Conservation (phyloP, 139 green algal genomes). For the Diplosphaera chodatii region DNA sequence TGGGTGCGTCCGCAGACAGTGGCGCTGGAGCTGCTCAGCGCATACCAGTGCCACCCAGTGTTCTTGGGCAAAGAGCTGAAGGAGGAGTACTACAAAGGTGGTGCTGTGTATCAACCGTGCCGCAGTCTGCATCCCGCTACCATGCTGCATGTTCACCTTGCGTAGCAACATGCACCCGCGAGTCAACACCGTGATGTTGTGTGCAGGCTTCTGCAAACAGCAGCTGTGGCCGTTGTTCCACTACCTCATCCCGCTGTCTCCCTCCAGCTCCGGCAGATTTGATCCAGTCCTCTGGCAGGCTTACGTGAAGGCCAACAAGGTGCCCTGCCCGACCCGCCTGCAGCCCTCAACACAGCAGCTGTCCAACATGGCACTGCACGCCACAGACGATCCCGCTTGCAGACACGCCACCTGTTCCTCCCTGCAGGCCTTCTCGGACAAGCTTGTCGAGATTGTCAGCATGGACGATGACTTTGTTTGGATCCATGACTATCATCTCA, state of each 20-base stretch:
- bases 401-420: too few relatives aligned
- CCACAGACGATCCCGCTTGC: too few relatives aligned
- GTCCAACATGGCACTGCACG: too few relatives aligned
- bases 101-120: too few relatives aligned
- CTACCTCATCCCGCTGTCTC: constrained; percentile 89
- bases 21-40: constrained; percentile 53
- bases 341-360: neutral
- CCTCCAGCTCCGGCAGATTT: constrained; percentile 67
- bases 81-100: constrained; percentile 88
- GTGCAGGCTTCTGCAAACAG: constrained; percentile 94
- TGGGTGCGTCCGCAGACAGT: constrained; percentile 40
- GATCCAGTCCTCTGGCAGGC: constrained; percentile 86
- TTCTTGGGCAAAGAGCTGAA: constrained; percentile 83
- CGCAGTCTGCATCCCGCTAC: too few relatives aligned
- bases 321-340: constrained; percentile 1
- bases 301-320: constrained; percentile 97
- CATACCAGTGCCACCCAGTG: constrained; percentile 84
- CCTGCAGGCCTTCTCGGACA: constrained; percentile 60
- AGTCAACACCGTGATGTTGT: neutral
- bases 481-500: constrained; percentile 99
- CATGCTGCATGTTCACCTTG: too few relatives aligned
- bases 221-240: constrained; percentile 97
- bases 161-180: too few relatives aligned
- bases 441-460: constrained; percentile 70
- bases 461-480: constrained; percentile 90